A percentile compares a stretch with the other conserved stretches of the same genome.
Conservation (phyloP, 345 rosid genomes). For the Citrus hindsii region DNA sequence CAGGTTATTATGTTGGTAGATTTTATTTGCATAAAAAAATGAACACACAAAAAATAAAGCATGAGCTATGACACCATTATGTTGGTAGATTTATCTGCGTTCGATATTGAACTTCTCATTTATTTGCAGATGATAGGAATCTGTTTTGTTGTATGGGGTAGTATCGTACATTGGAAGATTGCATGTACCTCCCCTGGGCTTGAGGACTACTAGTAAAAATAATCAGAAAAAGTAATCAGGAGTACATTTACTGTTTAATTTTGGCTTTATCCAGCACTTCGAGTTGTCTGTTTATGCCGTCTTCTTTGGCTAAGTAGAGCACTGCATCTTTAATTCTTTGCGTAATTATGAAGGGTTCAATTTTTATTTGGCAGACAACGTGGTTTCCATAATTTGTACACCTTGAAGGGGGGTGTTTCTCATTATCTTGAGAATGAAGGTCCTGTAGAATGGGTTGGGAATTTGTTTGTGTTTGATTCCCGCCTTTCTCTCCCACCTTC, state of each 20-base stretch:
- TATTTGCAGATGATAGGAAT: neutral
- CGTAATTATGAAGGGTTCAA: neutral
- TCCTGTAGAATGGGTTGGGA: conserved; percentile 73
- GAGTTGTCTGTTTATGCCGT: neutral
- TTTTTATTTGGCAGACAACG: neutral
- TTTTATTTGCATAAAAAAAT: no score
- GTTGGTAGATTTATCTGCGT: neutral
- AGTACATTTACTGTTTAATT: neutral
- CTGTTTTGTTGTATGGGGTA: neutral
- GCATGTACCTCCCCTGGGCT: neutral
- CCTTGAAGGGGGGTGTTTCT: conserved; percentile 83
- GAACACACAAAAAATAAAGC: no score
- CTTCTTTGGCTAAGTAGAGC: neutral
- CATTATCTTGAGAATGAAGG: conserved; percentile 79
- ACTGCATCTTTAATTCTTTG: neutral
- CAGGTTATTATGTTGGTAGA: neutral
- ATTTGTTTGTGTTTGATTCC: conserved; percentile 85
- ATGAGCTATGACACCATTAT: neutral
- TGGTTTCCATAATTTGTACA: conserved; percentile 31
- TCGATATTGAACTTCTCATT: neutral
- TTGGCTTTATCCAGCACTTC: neutral
- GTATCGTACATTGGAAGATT: neutral
- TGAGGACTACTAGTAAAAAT: neutral
- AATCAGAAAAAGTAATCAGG: neutral
- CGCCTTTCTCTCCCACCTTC: conserved; percentile 87